Percentiles rank a stretch among this genome's conserved stretches.
phyloP scores from a whole-genome alignment of 1,139 yeast genomes.

The Magnusiomyces fungicola region DNA sequence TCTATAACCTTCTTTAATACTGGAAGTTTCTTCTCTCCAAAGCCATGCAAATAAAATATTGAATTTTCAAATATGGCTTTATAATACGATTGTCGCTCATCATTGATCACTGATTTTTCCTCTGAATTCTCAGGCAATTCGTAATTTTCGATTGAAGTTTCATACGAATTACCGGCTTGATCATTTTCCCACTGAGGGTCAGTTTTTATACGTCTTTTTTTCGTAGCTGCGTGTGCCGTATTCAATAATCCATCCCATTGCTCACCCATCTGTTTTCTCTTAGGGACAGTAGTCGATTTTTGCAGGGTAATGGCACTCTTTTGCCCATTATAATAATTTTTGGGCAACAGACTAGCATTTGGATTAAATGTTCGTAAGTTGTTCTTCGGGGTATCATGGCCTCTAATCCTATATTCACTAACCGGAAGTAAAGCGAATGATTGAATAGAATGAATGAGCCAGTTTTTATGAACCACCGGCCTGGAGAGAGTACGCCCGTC shows the following conservation, averaged over 20 bases:
- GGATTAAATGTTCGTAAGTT: slow-evolving; percentile 42
- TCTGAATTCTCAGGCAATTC: too few species aligned
- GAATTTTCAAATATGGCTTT: slow-evolving; percentile 21
- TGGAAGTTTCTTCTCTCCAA: slow-evolving; percentile 19
- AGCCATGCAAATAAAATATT: slow-evolving; percentile 22
- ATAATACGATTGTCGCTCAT: too few species aligned
- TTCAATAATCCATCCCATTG: slow-evolving; percentile 24
- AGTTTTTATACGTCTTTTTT: background rate
- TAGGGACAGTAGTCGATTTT: slow-evolving; percentile 12
- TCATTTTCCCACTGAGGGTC: too few species aligned
- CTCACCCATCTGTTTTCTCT: slow-evolving; percentile 17
- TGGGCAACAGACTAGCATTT: slow-evolving; percentile 5
- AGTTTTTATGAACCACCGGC: slow-evolving; percentile 65
- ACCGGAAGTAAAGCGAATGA: slow-evolving; percentile 55
- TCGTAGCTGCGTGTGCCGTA: slow-evolving; percentile 8
- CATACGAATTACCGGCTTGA: too few species aligned
- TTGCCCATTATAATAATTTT: slow-evolving; percentile 7
- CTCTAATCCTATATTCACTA: slow-evolving; percentile 35
- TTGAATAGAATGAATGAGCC: slow-evolving; percentile 58
- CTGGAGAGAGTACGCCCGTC: too few species aligned
- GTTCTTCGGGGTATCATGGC: slow-evolving; percentile 38
- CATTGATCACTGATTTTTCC: too few species aligned
- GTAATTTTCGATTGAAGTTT: too few species aligned
- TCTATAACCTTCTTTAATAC: slow-evolving; percentile 33
- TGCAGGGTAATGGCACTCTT: slow-evolving; percentile 14